These are phyloP conservation scores for Clavispora santaluciae DNA, from an alignment of 805 yeast genomes.

Conservation along the genomic window DNA sequence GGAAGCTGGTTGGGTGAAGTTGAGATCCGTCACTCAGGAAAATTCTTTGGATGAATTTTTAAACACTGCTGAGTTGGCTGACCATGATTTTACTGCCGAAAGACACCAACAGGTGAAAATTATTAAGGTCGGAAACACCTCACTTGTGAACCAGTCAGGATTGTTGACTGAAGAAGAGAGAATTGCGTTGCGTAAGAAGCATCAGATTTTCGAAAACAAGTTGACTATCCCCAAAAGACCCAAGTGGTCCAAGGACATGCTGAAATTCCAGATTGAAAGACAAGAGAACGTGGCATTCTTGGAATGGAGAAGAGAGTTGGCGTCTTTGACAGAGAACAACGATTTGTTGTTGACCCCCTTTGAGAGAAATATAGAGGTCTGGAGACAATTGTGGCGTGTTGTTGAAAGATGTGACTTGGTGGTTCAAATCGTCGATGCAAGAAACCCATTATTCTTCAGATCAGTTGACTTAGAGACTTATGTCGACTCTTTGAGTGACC, in stretches of 20 bases:
- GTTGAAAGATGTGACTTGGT: slow-evolving; percentile 90
- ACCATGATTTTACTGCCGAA: slow-evolving; percentile 94
- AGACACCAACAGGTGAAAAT: slow-evolving; percentile 77
- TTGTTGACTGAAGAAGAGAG: slow-evolving; percentile 65
- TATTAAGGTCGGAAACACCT: slow-evolving; percentile 61
- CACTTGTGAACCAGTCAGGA: slow-evolving; percentile 36
- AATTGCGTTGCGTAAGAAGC: slow-evolving; percentile 52
- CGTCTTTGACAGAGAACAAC: slow-evolving; percentile 74
- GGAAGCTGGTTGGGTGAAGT: slow-evolving; percentile 84
- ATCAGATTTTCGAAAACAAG: slow-evolving; percentile 60
- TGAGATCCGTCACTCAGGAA: slow-evolving; percentile 93
- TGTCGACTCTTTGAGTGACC: slow-evolving; percentile 65
- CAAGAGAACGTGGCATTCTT: slow-evolving; percentile 86
- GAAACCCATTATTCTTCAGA: slow-evolving; percentile 87
- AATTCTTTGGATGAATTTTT: slow-evolving; percentile 90
- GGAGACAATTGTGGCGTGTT: slow-evolving; percentile 98
- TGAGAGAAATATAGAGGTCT: slow-evolving; percentile 94
- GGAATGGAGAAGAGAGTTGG: slow-evolving; percentile 91
- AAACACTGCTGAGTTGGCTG: slow-evolving; percentile 92
- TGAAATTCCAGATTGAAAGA: slow-evolving; percentile 74
- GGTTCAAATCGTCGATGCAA: slow-evolving; percentile 96
- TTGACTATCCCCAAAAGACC: slow-evolving; percentile 94
- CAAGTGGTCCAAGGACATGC: slow-evolving; percentile 67
- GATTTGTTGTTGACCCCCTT: slow-evolving; percentile 91
- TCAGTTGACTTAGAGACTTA: slow-evolving; percentile 83